Base-by-base conservation (phyloP, 2,329 filamentous ascomycete genomes). In the Lasiodiplodia theobromae region DNA sequence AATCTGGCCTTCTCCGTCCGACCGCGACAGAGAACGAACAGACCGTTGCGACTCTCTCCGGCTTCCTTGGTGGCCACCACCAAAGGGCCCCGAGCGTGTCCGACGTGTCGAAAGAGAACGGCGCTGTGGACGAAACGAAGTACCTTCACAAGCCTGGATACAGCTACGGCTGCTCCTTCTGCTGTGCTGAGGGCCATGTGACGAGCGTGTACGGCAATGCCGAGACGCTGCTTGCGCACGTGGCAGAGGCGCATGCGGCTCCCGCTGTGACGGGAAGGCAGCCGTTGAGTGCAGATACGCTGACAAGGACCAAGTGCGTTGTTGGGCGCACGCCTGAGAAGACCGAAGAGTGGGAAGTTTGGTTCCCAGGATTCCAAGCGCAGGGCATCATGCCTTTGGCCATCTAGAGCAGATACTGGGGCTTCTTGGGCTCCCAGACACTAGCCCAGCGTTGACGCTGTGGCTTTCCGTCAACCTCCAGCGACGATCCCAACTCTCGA, bases 211-310 rank as follows among this genome's bases (percentile, higher is more conserved):
- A 76, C 71, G 79, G 78, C 1, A 77, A 76, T 60, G 76, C 80
- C 18, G 78, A 78, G 69, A 78, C 76, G 58, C 73, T 82, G 28
- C 77, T 82, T 75, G 76, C 75, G 58, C 81, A 82, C 70, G 72
- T 82, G 12, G 71, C 74, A 0, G 67, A 75, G 21, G 77, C 76
- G 44, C 81, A 82, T 72, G 75, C 73, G 16, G 70, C 73, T 14
- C 44, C 71, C 68, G 37, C 44, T 3, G 44, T 47, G 18, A 18
- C 44, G 18, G 44, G 44, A 11, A n/a, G 44, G 44, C 44, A 74
- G 73, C 73, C 72, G 62, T 44, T 77, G 75, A 71, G 73, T 58
- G 70, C 74, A 70, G 69, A 74, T 69, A 72, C 74, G 21, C 60
- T 56, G 69, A 68, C 65, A 57, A 76, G 76, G 73, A 77, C 74